These are phyloP conservation scores for Lotus japonicus DNA, from an alignment of 306 rosid species.

Conservation along the genomic window DNA sequence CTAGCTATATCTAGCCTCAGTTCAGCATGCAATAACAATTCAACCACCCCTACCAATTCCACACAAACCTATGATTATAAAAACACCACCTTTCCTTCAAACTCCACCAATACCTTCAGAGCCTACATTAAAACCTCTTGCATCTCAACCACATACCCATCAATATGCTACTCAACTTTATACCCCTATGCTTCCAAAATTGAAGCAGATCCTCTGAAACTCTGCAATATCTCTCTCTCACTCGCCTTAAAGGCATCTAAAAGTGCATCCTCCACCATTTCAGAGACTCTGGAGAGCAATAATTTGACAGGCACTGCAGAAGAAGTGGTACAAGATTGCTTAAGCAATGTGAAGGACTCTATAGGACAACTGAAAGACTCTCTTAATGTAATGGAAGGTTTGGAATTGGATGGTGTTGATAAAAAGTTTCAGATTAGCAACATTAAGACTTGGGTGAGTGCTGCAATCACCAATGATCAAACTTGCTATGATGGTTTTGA, in stretches of 20 bases:
- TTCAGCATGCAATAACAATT: constrained; percentile 9
- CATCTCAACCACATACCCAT: constrained; percentile 39
- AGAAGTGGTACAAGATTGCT: constrained; percentile 40
- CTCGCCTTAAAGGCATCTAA: constrained; percentile 27
- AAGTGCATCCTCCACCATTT: constrained; percentile 13
- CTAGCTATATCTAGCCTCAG: not conserved
- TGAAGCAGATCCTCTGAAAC: constrained; percentile 28
- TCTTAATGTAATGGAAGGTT: constrained; percentile 13
- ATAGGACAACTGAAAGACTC: constrained; percentile 28
- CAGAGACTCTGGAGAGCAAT: not conserved
- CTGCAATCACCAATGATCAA: constrained; percentile 33
- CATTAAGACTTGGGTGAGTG: constrained; percentile 40
- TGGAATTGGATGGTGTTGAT: not conserved
- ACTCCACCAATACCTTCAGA: not conserved
- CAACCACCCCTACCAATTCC: not conserved
- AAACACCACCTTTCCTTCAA: too few species aligned
- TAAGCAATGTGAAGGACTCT: constrained; percentile 17
- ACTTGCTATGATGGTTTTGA: constrained; percentile 46
- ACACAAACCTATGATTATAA: too few species aligned
- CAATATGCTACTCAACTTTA: constrained; percentile 37
- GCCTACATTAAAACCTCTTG: constrained; percentile 32
- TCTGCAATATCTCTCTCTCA: constrained; percentile 34
- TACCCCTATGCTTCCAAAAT: constrained; percentile 35
- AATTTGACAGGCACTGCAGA: not conserved
- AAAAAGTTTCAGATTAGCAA: constrained; percentile 24